Conservation (phyloP, 2,329 filamentous ascomycete species). For the Aplosporella prunicola region DNA sequence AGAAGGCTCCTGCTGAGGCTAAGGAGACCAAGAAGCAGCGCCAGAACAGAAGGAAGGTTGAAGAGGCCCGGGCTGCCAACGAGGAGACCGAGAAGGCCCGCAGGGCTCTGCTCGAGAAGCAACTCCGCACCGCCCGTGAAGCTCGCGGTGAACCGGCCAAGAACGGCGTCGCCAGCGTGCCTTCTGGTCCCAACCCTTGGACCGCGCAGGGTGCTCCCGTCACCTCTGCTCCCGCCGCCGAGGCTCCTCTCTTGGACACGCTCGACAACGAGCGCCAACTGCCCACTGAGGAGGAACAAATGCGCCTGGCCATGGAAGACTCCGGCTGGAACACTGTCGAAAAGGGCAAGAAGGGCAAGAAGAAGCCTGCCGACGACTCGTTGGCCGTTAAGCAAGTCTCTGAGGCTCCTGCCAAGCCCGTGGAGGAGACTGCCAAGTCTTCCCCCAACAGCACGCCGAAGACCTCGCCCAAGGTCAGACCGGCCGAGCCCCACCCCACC, state of each 20-base stretch:
- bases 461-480: no score
- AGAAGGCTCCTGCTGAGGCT: constrained; percentile 42
- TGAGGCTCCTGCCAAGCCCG: constrained; percentile 20
- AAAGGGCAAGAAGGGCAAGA: constrained; percentile 45
- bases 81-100: constrained; percentile 73
- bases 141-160: constrained; percentile 74
- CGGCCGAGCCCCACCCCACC: background rate
- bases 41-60: constrained; percentile 82
- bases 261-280: constrained; percentile 39
- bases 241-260: constrained; percentile 38
- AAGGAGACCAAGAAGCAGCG: constrained; percentile 90
- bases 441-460: constrained; percentile 11
- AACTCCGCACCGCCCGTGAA: constrained; percentile 71
- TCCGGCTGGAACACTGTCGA: constrained; percentile 53
- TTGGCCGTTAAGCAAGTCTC: no score
- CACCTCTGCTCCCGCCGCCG: constrained; percentile 14
- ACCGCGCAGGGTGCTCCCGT: constrained; percentile 23
- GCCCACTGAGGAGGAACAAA: constrained; percentile 53
- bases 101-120: constrained; percentile 67
- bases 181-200: constrained; percentile 48
- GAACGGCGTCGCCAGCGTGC: constrained; percentile 52
- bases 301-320: constrained; percentile 43
- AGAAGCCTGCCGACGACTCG: constrained; percentile 34
- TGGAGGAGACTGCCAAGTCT: constrained; percentile 7
- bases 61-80: constrained; percentile 64